Evolutionary conservation across 805 yeast species (phyloP).

Genomic region (Huiozyma naganishii): DNA sequence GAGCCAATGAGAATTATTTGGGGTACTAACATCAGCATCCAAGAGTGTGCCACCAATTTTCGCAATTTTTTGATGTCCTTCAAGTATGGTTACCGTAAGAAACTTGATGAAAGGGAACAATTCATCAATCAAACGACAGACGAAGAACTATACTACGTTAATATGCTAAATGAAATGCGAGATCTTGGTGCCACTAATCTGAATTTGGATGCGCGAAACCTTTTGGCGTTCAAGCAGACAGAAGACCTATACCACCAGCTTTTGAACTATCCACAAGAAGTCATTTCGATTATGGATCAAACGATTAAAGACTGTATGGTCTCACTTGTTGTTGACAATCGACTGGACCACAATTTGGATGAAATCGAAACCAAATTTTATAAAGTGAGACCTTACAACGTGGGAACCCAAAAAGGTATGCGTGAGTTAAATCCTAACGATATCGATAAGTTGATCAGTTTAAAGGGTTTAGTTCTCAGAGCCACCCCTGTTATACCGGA

Average conservation of each 20-base stretch:
- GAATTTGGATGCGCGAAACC: constrained; percentile 73
- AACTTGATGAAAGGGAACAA: constrained; percentile 29
- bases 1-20: constrained; percentile 89
- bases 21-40: constrained; percentile 96
- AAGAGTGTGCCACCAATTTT: constrained; percentile 72
- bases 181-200: constrained; percentile 71
- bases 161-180: constrained; percentile 62
- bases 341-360: constrained; percentile 39
- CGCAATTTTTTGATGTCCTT: constrained; percentile 77
- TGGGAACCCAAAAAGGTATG: constrained; percentile 67
- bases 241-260: constrained; percentile 75
- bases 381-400: constrained; percentile 82
- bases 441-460: constrained; percentile 82
- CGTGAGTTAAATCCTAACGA: constrained; percentile 89
- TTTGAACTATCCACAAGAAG: constrained; percentile 90
- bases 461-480: constrained; percentile 84
- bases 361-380: constrained; percentile 74
- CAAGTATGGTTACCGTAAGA: constrained; percentile 62
- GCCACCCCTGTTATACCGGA: constrained; percentile 91
- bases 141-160: constrained; percentile 63
- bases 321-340: constrained; percentile 49
- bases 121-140: constrained; percentile 41
- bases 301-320: constrained; percentile 84
- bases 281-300: constrained; percentile 96
- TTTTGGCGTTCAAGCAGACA: constrained; percentile 65